Evolutionary conservation across 495 filamentous ascomycete genomes (phyloP), one percentile per base, ranked within the genome.

Genomic region (Neurospora tetrasperma): DNA sequence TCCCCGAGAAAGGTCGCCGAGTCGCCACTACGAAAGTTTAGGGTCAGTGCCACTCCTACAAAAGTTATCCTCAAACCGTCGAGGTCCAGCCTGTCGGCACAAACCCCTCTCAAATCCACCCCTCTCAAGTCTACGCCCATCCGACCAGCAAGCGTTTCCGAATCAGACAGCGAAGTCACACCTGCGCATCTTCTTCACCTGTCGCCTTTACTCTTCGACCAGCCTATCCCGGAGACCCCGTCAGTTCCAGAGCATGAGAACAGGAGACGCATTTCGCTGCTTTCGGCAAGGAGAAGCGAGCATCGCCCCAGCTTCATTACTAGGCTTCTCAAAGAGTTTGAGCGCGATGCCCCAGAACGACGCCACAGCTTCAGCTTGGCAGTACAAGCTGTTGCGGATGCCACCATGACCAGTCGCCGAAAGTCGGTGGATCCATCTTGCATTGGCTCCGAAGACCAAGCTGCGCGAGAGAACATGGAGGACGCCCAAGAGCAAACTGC

Each of bases 151-250:
- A 66, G 54, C 54, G 54, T 66, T 12, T 66, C 54, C 54, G 54
- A 66, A 18, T 66, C 54, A 1, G 54, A 66, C 54, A 66, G 54
- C 54, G 54, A 66, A 27, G 27, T 12, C 1, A 10, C 54, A 10
- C 38, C 69, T 27, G 20, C 23, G 5, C 41, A 42, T 42, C 8
- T 46, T 1, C 18, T 66, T n/a, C 73, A 78, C n/a, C 46, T 59
- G n/a, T 46, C 73, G 12, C 76, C 80, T 20, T 73, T 81, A 23
- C 11, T 81, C 7, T 82, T 82, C 68, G 79, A 82, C 20, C 77
- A 79, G 41, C 80, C 80, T 1, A 71, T 40, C 27, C 72, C 73
- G 6, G 75, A 77, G 1, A 18, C 39, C 1, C 48, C 48, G 7
- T 43, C 54, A 10, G 78, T 76, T 39, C 73, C 80, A 4, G 20